A percentile compares a stretch with the other conserved stretches of the same genome.
These are phyloP conservation scores for Aspergillus spinulosporus DNA, from an alignment of 2,329 filamentous ascomycete genomes.

Conservation along the genomic window DNA sequence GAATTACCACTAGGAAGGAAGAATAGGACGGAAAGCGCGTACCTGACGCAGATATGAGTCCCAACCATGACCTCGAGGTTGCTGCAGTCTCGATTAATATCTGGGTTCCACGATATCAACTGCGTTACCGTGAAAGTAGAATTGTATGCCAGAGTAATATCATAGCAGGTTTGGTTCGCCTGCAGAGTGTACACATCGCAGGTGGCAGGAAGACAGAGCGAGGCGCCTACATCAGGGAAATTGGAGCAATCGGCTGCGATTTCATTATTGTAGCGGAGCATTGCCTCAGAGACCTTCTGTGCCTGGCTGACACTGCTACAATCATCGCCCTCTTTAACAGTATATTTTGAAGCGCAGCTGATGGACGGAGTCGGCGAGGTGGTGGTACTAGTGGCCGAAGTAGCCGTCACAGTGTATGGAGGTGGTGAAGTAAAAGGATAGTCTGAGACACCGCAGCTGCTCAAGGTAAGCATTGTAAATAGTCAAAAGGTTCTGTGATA, in stretches of 20 bases:
- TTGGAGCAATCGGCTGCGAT: slow-evolving; percentile 9
- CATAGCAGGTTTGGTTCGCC: neutral
- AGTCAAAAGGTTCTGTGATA: too few species aligned
- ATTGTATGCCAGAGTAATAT: neutral
- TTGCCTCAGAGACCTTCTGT: slow-evolving; percentile 4
- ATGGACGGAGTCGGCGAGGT: neutral
- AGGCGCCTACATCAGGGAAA: neutral
- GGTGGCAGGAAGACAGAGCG: neutral
- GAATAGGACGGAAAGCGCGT: too few species aligned
- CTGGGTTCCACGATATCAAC: neutral
- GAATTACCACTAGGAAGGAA: neutral
- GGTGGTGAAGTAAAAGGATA: slow-evolving; percentile 17
- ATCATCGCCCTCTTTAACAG: slow-evolving; percentile 3
- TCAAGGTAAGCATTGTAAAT: too few species aligned
- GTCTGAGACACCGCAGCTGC: slow-evolving; percentile 11
- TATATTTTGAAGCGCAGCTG: slow-evolving; percentile 6
- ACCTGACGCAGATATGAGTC: neutral
- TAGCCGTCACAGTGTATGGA: neutral
- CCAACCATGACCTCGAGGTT: neutral
- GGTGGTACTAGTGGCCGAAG: neutral
- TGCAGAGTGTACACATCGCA: neutral
- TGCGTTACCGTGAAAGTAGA: neutral
- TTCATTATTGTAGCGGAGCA: neutral
- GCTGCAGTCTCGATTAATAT: neutral
- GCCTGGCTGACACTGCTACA: neutral